Percentiles rank a stretch among this genome's conserved stretches.
phyloP scores from a whole-genome alignment of 2,329 filamentous ascomycete genomes.

The Waltergamsia citrina region DNA sequence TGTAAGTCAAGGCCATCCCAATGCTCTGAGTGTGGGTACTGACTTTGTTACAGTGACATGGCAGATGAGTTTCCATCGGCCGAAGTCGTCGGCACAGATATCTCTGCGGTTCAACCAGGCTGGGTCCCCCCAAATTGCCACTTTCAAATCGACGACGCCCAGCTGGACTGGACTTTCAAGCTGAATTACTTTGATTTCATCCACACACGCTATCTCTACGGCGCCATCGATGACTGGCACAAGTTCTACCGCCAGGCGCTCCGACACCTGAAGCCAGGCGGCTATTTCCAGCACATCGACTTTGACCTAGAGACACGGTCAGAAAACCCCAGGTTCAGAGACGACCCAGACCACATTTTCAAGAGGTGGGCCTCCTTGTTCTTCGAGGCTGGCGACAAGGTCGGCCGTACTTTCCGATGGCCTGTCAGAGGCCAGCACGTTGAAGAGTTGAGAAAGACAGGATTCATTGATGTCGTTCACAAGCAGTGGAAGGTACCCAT shows the following conservation, averaged over 20 bases:
- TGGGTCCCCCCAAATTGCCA: constrained; percentile 18
- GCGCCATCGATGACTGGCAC: constrained; percentile 46
- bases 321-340: constrained; percentile 7
- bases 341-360: constrained; percentile 13
- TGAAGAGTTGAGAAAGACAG: constrained; percentile 16
- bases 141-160: constrained; percentile 23
- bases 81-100: constrained; percentile 21
- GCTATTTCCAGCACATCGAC: constrained; percentile 19
- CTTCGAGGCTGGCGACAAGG: constrained; percentile 13
- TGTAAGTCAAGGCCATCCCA: constrained; percentile 3
- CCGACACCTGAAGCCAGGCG: constrained; percentile 33
- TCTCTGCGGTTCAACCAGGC: constrained; percentile 21
- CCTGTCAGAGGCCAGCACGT: constrained; percentile 10
- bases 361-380: constrained; percentile 17
- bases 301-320: constrained; percentile 10
- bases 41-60: constrained; percentile 32
- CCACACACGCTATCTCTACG: constrained; percentile 46
- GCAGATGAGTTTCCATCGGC: constrained; percentile 17
- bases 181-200: constrained; percentile 45
- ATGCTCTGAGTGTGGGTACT: too few species aligned
- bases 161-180: constrained; percentile 31
- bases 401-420: constrained; percentile 14
- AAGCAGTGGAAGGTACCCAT: constrained; percentile 26
- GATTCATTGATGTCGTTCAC: constrained; percentile 23
- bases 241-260: constrained; percentile 41